phyloP scores from a whole-genome alignment of 163 green algal genomes.

The Chlorella variabilis region DNA sequence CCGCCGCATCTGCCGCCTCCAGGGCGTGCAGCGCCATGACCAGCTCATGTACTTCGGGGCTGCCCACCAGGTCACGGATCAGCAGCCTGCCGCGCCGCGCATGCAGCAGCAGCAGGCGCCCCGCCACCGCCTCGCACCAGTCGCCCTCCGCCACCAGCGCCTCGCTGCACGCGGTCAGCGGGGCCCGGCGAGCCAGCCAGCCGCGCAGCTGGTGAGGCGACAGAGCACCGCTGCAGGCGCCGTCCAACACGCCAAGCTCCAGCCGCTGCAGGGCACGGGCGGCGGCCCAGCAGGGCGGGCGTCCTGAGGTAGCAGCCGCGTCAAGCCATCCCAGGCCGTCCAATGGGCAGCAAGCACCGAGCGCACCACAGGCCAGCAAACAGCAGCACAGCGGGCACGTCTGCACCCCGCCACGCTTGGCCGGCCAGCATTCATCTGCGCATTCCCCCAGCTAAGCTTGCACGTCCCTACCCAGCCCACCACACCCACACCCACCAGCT shows the following conservation, averaged over 20 bases:
- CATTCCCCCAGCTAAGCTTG: too few species aligned
- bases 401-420: too few species aligned
- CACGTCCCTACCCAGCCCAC: too few species aligned
- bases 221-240: constrained; percentile 1
- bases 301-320: too few species aligned
- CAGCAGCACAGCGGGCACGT: too few species aligned
- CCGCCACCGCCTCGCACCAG: constrained; percentile 12
- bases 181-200: constrained; percentile 1
- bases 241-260: constrained; percentile 45
- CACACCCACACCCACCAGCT: constrained; percentile 48
- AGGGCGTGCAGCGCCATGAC: constrained; percentile 17
- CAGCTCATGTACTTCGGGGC: constrained; percentile 40
- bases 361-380: too few species aligned
- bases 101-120: constrained; percentile 38
- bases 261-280: constrained; percentile 17
- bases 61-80: constrained; percentile 40
- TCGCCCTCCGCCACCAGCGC: background rate
- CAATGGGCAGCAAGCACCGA: too few species aligned
- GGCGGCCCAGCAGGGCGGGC: too few species aligned
- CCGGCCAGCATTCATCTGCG: too few species aligned
- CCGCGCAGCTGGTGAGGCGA: background rate
- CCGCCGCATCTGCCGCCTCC: background rate
- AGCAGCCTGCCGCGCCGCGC: constrained; percentile 18
- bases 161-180: background rate
- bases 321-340: too few species aligned